A percentile compares a stretch with the other conserved stretches of the same genome.
Conservation (phyloP, 2,329 filamentous ascomycete species). For the Ceratocystis papillata region DNA sequence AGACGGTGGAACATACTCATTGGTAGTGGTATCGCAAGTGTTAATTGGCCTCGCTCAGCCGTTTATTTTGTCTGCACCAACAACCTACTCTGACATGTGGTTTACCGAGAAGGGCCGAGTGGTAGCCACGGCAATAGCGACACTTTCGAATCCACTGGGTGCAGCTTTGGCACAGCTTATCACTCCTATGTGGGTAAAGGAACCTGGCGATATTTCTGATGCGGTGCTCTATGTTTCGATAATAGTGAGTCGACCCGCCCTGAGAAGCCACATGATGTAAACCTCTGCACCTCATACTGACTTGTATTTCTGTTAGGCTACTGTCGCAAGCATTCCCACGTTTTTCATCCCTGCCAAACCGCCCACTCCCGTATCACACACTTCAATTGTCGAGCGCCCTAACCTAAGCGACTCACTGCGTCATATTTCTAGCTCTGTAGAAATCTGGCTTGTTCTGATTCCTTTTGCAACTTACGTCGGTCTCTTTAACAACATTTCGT, state of each 20-base stretch:
- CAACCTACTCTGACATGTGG: slow-evolving; percentile 88
- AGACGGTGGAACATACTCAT: slow-evolving; percentile 54
- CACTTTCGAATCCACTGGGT: slow-evolving; percentile 79
- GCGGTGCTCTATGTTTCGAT: slow-evolving; percentile 80
- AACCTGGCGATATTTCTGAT: slow-evolving; percentile 55
- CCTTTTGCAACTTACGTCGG: slow-evolving; percentile 80
- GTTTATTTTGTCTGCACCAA: slow-evolving; percentile 81
- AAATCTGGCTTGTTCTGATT: slow-evolving; percentile 70
- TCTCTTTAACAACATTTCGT: slow-evolving; percentile 86
- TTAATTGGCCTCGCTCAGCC: slow-evolving; percentile 82
- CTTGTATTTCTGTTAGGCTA: slow-evolving; percentile 36
- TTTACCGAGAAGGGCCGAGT: slow-evolving; percentile 69
- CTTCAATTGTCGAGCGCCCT: slow-evolving; percentile 49
- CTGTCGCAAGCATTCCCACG: slow-evolving; percentile 58
- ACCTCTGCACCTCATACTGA: background rate
- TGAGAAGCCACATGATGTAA: background rate
- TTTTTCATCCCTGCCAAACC: slow-evolving; percentile 70
- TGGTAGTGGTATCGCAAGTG: slow-evolving; percentile 85
- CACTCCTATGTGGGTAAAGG: slow-evolving; percentile 62
- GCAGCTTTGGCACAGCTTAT: slow-evolving; percentile 82
- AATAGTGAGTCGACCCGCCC: slow-evolving; percentile 48
- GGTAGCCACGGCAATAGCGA: slow-evolving; percentile 74
- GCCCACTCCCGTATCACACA: slow-evolving; percentile 64
- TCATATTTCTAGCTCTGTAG: slow-evolving; percentile 47
- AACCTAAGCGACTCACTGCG: slow-evolving; percentile 41